These are phyloP conservation scores for Magnaporthiopsis incrustans DNA, from an alignment of 2,329 filamentous ascomycete species.

Conservation along the genomic window DNA sequence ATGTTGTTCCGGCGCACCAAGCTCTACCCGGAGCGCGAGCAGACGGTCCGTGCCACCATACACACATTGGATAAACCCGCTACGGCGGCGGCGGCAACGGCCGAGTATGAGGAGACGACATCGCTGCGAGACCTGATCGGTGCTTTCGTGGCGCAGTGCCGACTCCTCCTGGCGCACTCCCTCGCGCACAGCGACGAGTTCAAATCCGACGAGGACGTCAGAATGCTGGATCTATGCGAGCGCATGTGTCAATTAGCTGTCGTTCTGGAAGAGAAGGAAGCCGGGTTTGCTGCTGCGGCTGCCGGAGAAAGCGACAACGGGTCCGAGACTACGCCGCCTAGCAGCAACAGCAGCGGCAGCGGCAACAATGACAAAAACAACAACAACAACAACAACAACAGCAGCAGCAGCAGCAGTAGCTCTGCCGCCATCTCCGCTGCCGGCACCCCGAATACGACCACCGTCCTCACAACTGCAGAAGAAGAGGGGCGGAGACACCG, in stretches of 20 bases:
- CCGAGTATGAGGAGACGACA: background rate
- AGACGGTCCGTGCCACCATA: slow-evolving; percentile 9
- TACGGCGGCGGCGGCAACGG: background rate
- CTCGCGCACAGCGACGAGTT: background rate
- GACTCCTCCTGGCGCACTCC: background rate
- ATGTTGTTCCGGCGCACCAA: slow-evolving; percentile 25
- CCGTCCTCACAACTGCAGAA: background rate
- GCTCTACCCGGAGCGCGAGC: slow-evolving; percentile 23
- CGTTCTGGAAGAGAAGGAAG: background rate
- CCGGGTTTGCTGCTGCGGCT: background rate
- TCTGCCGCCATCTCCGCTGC: background rate
- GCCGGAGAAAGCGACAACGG: background rate
- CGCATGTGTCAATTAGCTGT: background rate
- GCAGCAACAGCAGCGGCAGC: background rate
- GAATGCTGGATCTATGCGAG: background rate
- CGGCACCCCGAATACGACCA: background rate
- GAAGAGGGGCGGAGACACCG: slow-evolving; percentile 16
- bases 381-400: background rate
- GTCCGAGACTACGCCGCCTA: background rate
- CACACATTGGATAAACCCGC: background rate
- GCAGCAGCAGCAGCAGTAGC: background rate
- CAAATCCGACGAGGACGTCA: background rate
- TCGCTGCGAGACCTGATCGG: background rate
- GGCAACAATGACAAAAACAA: slow-evolving; percentile 3
- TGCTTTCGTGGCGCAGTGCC: background rate